Evolutionary conservation across 805 yeast genomes (phyloP), one percentile per base, ranked within the genome.

Genomic region (Wickerhamiella bombiphila): DNA sequence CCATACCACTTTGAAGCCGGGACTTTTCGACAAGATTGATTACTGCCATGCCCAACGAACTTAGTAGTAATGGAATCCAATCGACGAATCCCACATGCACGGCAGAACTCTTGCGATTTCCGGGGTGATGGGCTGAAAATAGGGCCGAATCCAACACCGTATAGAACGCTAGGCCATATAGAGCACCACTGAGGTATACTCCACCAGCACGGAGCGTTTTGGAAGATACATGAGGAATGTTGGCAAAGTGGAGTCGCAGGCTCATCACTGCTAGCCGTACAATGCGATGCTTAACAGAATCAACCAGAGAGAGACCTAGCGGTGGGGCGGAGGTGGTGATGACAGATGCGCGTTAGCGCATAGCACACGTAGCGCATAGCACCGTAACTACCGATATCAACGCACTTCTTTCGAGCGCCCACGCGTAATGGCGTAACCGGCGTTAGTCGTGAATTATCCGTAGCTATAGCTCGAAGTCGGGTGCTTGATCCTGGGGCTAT

Each of bases 1-100:
- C 62, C 25, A 63, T 66, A 35, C 68, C 52, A 15, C 58, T 49
- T 8, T 46, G 48, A 31, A 75, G 63, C 38, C 73, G 71, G 29
- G 74, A 62, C 54, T 78, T 78, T 48, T 78, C 86, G 30, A 79
- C 76, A 22, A 78, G 68, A 48, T 77, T 79, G 45, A 79, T 61
- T 32, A 85, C 76, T 31, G 86, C 62, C 82, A 86, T 86, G 2
- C 98, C 98, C 25, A 85, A 57, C 0, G 93, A 73, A 5, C 93
- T 76, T 48, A 95, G 80, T 21, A 88, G 69, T 46, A 80, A 74
- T 3, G 98, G 98, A 36, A 91, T 73, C 98, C 98, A 88, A 60
- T 88, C 98, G 29, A 82, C 77, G 53, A 88, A 81, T 3, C 88
- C 75, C 21, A 91, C 82, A 55, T 88, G 96, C 5, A 85, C 82